Evolutionary conservation across 768 basidiomycete genomes (phyloP), one percentile per base, ranked within the genome.

Genomic region (Omphalotus guepiniiformis): DNA sequence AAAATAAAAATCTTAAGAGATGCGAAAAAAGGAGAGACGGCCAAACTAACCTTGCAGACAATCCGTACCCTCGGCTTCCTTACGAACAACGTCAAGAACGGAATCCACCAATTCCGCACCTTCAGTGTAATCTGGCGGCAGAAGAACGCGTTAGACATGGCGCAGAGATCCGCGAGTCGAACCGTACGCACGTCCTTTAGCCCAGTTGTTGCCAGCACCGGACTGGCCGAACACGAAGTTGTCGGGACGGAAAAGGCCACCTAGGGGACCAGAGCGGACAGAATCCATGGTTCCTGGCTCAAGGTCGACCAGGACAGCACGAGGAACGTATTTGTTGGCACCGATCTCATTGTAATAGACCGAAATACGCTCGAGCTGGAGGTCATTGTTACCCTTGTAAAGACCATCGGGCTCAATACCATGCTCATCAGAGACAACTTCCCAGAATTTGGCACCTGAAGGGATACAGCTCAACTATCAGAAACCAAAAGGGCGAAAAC

Each of bases 171-270:
- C 36, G 6, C 38, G 44, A 47, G 8, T 15, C 16, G n/a, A 36
- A 42, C 18, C 23, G 40, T 30, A 88, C 91, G 80, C 63, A 93
- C 88, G 88, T 78, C 95, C 95, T 85, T 98, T 99, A 19, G 96
- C 95, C 96, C 96, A 98, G 76, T 98, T 98, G 83, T 99, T 97
- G 63, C 95, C 94, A 58, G 93, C 95, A 72, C 93, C 93, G 68
- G 84, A 93, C 71, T 98, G 95, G 47, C 93, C 95, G 55, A 94
- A 96, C 61, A 97, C 93, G 63, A 95, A 95, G 80, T 96, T 97
- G 73, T 96, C 94, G 29, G 94, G 94, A 59, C 92, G 85, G 89
- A 96, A 97, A 55, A 98, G 83, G 55, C 73, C 72, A 62, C 94
- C 93, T 46, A 95, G 80, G 57, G 92, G 89, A 42, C 91, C 90